A percentile compares a stretch with the other conserved stretches of the same genome.
Evolutionary conservation across 371 early-diverging fungal species (phyloP).

Genomic region (Umbelopsis sp.): DNA sequence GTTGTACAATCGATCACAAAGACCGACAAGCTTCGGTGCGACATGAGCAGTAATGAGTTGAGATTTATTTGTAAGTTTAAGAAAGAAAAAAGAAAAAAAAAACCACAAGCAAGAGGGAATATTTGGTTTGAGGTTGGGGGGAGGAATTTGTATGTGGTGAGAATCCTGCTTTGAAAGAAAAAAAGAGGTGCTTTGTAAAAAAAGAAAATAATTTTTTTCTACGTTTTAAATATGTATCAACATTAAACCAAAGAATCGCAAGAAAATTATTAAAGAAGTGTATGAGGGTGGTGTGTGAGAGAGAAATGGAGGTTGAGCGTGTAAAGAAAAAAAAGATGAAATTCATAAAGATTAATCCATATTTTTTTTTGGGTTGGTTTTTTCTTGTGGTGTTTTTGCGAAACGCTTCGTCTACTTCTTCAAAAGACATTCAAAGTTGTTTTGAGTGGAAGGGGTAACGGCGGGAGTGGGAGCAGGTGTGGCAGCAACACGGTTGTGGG

Average conservation of each 20-base stretch:
- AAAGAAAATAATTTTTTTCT: too few species aligned
- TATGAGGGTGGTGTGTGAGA: too few species aligned
- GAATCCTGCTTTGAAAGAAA: neutral
- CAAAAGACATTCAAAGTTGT: slow-evolving; percentile 16
- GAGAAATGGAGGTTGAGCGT: neutral
- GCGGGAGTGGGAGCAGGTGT: slow-evolving; percentile 26
- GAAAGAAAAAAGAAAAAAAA: neutral
- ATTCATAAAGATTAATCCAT: too few species aligned
- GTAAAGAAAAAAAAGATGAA: neutral
- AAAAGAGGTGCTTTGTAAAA: too few species aligned
- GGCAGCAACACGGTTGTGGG: slow-evolving; percentile 68
- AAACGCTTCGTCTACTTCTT: neutral
- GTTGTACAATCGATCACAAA: neutral
- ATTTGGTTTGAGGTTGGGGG: neutral
- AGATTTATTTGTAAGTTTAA: neutral
- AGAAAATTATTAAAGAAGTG: neutral
- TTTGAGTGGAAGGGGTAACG: slow-evolving; percentile 19
- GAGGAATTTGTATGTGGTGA: neutral
- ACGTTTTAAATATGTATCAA: neutral
- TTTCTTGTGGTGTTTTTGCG: too few species aligned
- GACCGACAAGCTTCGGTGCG: neutral
- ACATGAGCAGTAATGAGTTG: neutral
- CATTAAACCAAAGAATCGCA: neutral
- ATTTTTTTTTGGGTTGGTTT: too few species aligned
- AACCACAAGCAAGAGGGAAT: slow-evolving; percentile 17